Conservation (phyloP, 345 rosid species). For the Acer saccharum region DNA sequence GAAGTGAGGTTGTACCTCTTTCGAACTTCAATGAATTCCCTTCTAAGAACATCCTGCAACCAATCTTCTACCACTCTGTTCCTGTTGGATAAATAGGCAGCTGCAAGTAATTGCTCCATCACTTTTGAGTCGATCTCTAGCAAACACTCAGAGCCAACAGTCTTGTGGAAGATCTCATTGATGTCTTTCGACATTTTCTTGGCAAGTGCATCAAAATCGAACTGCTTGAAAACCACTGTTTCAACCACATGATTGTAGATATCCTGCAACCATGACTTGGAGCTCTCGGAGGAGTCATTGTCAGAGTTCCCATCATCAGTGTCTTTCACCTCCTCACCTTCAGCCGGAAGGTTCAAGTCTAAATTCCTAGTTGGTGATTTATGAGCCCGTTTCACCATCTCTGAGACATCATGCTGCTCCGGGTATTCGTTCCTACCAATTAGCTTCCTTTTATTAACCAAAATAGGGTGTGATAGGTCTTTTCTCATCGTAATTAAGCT, state of each 20-base stretch:
- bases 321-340: slow-evolving; percentile 41
- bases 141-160: slow-evolving; percentile 34
- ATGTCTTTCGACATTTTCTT: slow-evolving; percentile 35
- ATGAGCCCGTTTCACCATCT: slow-evolving; percentile 46
- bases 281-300: slow-evolving; percentile 36
- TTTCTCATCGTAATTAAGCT: slow-evolving; percentile 6
- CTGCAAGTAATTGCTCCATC: slow-evolving; percentile 56
- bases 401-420: slow-evolving; percentile 31
- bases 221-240: slow-evolving; percentile 54
- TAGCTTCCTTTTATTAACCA: slow-evolving; percentile 56
- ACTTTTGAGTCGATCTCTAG: slow-evolving; percentile 53
- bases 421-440: slow-evolving; percentile 28
- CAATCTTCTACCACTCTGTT: slow-evolving; percentile 40
- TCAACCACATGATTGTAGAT: slow-evolving; percentile 35
- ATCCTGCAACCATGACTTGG: slow-evolving; percentile 53
- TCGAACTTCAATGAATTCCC: slow-evolving; percentile 41
- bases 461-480: slow-evolving; percentile 10
- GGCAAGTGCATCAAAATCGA: slow-evolving; percentile 55
- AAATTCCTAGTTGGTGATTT: slow-evolving; percentile 38
- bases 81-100: slow-evolving; percentile 43
- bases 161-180: slow-evolving; percentile 36
- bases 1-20: slow-evolving; percentile 42
- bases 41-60: slow-evolving; percentile 44
- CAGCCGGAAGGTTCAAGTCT: slow-evolving; percentile 76
- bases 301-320: slow-evolving; percentile 26